Conservation (phyloP, 768 basidiomycete genomes). For the Agaricus blazei region DNA sequence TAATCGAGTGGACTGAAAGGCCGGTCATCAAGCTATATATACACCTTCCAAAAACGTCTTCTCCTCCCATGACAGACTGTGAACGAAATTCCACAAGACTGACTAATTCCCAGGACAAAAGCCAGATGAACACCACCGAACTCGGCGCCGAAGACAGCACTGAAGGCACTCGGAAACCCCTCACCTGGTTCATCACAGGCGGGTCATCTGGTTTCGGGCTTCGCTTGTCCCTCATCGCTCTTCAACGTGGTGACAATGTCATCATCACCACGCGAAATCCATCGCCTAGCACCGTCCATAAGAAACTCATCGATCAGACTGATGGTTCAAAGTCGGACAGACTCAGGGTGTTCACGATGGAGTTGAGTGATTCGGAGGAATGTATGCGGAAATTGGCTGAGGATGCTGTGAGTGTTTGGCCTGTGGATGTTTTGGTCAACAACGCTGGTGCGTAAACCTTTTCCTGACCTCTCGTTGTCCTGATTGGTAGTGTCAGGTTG, state of each 20-base stretch:
- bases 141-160: too few species aligned
- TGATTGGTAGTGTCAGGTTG: conserved; percentile 16
- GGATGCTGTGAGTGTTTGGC: conserved; percentile 41
- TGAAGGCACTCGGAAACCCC: background rate
- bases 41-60: too few species aligned
- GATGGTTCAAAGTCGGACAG: conserved; percentile 22
- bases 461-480: background rate
- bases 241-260: conserved; percentile 55
- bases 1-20: too few species aligned
- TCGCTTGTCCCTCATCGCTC: conserved; percentile 39
- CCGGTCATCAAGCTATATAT: too few species aligned
- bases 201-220: conserved; percentile 58
- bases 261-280: conserved; percentile 49
- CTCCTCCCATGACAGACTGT: too few species aligned
- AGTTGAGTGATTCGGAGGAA: conserved; percentile 43
- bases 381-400: conserved; percentile 36
- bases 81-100: too few species aligned
- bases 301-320: conserved; percentile 22
- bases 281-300: conserved; percentile 27
- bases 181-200: conserved; percentile 21
- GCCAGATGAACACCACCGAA: too few species aligned
- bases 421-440: conserved; percentile 59
- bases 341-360: conserved; percentile 41
- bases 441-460: conserved; percentile 44
- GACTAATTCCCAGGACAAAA: too few species aligned